phyloP scores from a whole-genome alignment of 352 stramenopile genomes.

The Bremia lactucae region DNA sequence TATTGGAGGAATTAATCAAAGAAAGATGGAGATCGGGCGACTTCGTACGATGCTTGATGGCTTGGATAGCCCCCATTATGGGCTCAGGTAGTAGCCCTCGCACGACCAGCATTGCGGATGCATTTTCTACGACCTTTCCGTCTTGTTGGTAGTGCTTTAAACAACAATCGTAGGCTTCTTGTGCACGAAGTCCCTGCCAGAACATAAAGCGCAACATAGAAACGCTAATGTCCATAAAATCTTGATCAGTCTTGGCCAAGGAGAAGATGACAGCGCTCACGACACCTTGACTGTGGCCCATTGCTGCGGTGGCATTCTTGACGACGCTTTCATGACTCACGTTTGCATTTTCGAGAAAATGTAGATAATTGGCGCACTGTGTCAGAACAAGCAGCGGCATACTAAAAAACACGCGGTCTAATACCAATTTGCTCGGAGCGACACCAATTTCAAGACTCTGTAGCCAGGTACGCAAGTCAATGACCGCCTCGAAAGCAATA shows the following conservation, averaged over 20 bases:
- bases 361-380: slow-evolving; percentile 68
- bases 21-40: slow-evolving; percentile 52
- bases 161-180: slow-evolving; percentile 39
- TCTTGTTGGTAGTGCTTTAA: slow-evolving; percentile 21
- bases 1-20: slow-evolving; percentile 49
- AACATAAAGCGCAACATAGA: slow-evolving; percentile 68
- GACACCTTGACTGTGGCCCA: slow-evolving; percentile 77
- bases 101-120: slow-evolving; percentile 68
- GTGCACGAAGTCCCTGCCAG: slow-evolving; percentile 64
- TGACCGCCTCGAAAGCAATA: slow-evolving; percentile 30
- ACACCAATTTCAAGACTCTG: slow-evolving; percentile 17
- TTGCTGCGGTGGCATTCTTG: slow-evolving; percentile 23
- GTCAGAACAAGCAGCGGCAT: slow-evolving; percentile 72
- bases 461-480: slow-evolving; percentile 54
- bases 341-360: slow-evolving; percentile 40
- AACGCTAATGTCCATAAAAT: slow-evolving; percentile 40
- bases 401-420: slow-evolving; percentile 49
- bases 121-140: slow-evolving; percentile 17
- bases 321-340: slow-evolving; percentile 53
- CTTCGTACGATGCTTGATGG: slow-evolving; percentile 32
- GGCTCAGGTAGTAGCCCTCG: slow-evolving; percentile 40
- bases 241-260: slow-evolving; percentile 32
- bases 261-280: slow-evolving; percentile 62
- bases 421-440: slow-evolving; percentile 3
- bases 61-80: slow-evolving; percentile 44